phyloP scores from a whole-genome alignment of 2,329 filamentous ascomycete species.

The Colletotrichum sidae region DNA sequence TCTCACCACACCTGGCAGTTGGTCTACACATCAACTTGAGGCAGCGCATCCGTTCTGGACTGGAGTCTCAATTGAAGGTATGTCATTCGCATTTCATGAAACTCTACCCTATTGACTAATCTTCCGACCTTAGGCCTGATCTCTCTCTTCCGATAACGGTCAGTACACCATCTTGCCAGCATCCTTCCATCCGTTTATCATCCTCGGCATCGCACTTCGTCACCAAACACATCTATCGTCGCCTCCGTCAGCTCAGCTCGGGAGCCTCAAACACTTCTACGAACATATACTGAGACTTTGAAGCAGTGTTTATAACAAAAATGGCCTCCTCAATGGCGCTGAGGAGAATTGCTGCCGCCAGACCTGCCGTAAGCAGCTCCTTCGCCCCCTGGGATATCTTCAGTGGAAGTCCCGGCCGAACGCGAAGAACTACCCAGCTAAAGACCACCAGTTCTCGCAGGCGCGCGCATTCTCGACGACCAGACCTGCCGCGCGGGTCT shows the following conservation, averaged over 20 bases:
- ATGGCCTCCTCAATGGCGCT: slow-evolving; percentile 75
- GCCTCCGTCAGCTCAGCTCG: not conserved
- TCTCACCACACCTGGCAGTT: slow-evolving; percentile 22
- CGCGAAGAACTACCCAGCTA: slow-evolving; percentile 21
- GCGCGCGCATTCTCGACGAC: slow-evolving; percentile 89
- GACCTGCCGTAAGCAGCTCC: slow-evolving; percentile 63
- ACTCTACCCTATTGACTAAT: not conserved
- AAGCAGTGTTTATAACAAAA: slow-evolving; percentile 41
- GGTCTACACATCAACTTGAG: slow-evolving; percentile 28
- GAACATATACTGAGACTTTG: slow-evolving; percentile 15
- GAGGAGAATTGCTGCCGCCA: slow-evolving; percentile 66
- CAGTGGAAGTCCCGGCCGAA: slow-evolving; percentile 39
- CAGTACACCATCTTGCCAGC: slow-evolving; percentile 1
- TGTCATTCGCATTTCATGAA: not conserved
- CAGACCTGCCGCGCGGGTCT: slow-evolving; percentile 83
- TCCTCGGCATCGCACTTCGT: slow-evolving; percentile 10
- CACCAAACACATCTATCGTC: not conserved
- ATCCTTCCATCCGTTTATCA: slow-evolving; percentile 2
- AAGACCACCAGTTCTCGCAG: slow-evolving; percentile 69
- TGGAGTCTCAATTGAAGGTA: slow-evolving; percentile 26
- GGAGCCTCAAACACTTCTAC: not conserved
- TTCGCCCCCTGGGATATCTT: slow-evolving; percentile 21
- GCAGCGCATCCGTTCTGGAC: slow-evolving; percentile 33
- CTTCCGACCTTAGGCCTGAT: slow-evolving; percentile 6
- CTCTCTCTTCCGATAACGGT: slow-evolving; percentile 27